These are phyloP conservation scores for Blastobotrys elegans DNA, from an alignment of 1,139 yeast species.

Conservation along the genomic window DNA sequence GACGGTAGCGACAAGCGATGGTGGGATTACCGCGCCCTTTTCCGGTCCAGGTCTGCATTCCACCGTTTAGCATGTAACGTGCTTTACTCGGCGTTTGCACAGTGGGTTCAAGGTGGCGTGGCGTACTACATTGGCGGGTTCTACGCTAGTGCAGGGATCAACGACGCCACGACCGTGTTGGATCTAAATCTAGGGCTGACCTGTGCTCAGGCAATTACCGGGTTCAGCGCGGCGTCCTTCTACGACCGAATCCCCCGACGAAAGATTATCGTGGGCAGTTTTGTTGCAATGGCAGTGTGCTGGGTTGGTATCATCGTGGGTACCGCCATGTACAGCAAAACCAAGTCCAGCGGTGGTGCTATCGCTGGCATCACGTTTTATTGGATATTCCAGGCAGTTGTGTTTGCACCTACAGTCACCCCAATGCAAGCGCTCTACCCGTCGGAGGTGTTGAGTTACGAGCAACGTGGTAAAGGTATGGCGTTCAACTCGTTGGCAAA, in stretches of 20 bases:
- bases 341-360: slow-evolving; percentile 2
- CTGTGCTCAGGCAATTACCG: neutral
- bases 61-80: neutral
- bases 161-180: neutral
- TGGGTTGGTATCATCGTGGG: neutral
- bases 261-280: neutral
- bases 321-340: neutral
- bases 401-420: slow-evolving; percentile 18
- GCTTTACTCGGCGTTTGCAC: neutral
- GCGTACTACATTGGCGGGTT: slow-evolving; percentile 1
- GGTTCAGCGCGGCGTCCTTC: neutral
- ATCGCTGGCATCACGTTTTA: slow-evolving; percentile 1
- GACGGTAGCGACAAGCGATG: neutral
- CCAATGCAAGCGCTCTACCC: slow-evolving; percentile 30
- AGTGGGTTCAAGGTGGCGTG: neutral
- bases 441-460: slow-evolving; percentile 36
- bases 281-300: neutral
- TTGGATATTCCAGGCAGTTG: slow-evolving; percentile 13
- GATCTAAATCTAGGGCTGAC: neutral
- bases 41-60: neutral
- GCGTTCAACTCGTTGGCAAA: slow-evolving; percentile 21
- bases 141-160: neutral
- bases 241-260: neutral
- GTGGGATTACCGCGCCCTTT: neutral
- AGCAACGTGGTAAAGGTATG: slow-evolving; percentile 33